Conservation (phyloP, 257 asterid species). For the Petunia secreta region DNA sequence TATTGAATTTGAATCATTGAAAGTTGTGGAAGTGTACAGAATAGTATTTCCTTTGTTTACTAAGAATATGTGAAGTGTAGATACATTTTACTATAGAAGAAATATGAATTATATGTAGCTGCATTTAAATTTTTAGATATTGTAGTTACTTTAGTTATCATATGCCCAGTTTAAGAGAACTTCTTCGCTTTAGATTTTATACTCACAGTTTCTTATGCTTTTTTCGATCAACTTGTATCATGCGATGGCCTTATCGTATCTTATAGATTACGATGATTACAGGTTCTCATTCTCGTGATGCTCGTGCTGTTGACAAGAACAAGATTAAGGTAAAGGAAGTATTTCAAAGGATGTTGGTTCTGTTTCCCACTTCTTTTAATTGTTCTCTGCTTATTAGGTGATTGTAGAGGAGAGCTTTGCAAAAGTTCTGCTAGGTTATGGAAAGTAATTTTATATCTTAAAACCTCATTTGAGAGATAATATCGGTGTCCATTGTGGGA, state of each 20-base stretch:
- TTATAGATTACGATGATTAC: constrained; percentile 48
- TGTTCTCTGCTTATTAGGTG: constrained; percentile 1
- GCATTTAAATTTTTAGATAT: neutral
- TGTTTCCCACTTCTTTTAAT: constrained; percentile 16
- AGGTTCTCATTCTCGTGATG: constrained; percentile 58
- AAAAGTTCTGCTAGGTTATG: neutral
- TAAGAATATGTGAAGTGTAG: neutral
- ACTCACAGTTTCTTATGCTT: neutral
- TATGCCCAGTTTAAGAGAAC: neutral
- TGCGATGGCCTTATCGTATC: constrained; percentile 20
- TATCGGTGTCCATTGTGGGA: neutral
- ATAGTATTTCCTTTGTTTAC: neutral
- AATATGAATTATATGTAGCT: neutral
- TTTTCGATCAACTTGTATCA: neutral
- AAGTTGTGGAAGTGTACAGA: neutral
- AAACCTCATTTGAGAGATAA: constrained; percentile 2
- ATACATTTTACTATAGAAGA: neutral
- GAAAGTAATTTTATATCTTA: neutral
- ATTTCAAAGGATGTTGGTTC: constrained; percentile 16
- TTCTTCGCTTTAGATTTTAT: constrained; percentile 1
- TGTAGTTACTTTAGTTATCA: neutral
- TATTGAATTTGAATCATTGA: neutral
- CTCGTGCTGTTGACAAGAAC: constrained; percentile 43
- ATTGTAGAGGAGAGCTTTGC: neutral
- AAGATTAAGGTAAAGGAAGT: constrained; percentile 66